Evolutionary conservation across 108 stramenopile species (phyloP), one percentile per base, ranked within the genome.

Genomic region (Cyclostephanos invisitatus): DNA sequence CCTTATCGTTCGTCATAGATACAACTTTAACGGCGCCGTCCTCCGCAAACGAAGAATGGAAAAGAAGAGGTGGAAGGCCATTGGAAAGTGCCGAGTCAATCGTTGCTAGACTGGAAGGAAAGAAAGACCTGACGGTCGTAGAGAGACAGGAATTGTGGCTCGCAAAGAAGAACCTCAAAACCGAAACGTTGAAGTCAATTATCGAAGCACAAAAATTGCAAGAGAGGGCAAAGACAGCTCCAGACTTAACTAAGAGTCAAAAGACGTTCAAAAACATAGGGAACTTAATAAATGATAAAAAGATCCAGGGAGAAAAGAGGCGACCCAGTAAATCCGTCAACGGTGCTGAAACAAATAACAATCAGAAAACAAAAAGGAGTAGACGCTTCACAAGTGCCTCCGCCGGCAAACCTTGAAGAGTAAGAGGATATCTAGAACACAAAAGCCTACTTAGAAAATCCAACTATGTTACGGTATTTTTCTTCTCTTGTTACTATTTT

Each of bases 141-240:
- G 76, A 77, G 42, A 40, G 76, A 51, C 68, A 77, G 36, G 62
- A 77, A 29, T 47, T 77, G 0, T 77, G 76, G 76, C 76, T 70
- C 27, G 76, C 76, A 1, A 69, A 77, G 29, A 77, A 77, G 54
- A 70, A 57, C 8, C n/a, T 64, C 49, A 60, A 67, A 38, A 61
- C 59, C 7, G 68, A 48, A 22, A 67, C 63, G 62, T 24, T 54
- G 15, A 22, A 38, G 8, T 46, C 62, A 1, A 54, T 53, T 24
- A 55, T 49, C 14, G 48, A 22, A 40, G 53, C 64, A 35, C 22
- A 24, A 27, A 62, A 58, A 63, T 9, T 27, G 50, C 57, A n/a
- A 32, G 62, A 55, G 6, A 63, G 76, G 29, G 68, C 68, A 46
- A 51, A 44, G 57, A 57, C 76, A 7, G 76, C 76, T 7, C 76